Evolutionary conservation across 2,329 filamentous ascomycete species (phyloP), one percentile per base, ranked within the genome.

Genomic region (Emmonsia crescens): DNA sequence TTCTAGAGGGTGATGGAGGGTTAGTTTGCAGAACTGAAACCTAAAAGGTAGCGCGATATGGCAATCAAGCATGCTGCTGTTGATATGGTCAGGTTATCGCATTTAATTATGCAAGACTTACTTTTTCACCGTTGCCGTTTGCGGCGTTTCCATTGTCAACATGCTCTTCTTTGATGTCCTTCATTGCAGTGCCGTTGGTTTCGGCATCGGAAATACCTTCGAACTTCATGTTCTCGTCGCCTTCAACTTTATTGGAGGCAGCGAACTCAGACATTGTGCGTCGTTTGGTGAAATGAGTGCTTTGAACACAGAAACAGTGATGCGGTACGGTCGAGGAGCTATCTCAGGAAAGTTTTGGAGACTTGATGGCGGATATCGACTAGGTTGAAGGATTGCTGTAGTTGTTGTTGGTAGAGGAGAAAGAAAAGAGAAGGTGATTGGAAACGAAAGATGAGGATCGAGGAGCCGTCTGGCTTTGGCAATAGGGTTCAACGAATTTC

Each of bases 251-350:
- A 54, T 65, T 65, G 27, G 63, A 31, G 2, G 63, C 33, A 12
- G 60, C 60, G 38, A 63, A 64, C 8, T 59, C 42, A 21, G 63
- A n/a, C 63, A 66, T 66, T 29, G 44, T 59, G 9, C 14, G n/a
- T 27, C 33, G 27, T 51, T 24, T 29, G 16, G 8, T 31, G 38
- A 55, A 55, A 38, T 21, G 42, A 54, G 21, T 38, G n/a, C 27
- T 24, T 52, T 12, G 5, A 55, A 31, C 27, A 48, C 36, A 29
- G 49, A 60, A 21, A 31, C 10, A 16, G 21, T 36, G 57, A 51
- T 57, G 19, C 14, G 33, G 2, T 52, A n/a, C 40, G 44, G 51
- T 16, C 51, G 19, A 38, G 36, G 31, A 27, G 19, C 5, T 16
- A 57, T 16, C 33, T 31, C 33, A 27, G 21, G 33, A 19, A 27